Evolutionary conservation across 768 basidiomycete species (phyloP).

Genomic region (Tylopilus felleus): DNA sequence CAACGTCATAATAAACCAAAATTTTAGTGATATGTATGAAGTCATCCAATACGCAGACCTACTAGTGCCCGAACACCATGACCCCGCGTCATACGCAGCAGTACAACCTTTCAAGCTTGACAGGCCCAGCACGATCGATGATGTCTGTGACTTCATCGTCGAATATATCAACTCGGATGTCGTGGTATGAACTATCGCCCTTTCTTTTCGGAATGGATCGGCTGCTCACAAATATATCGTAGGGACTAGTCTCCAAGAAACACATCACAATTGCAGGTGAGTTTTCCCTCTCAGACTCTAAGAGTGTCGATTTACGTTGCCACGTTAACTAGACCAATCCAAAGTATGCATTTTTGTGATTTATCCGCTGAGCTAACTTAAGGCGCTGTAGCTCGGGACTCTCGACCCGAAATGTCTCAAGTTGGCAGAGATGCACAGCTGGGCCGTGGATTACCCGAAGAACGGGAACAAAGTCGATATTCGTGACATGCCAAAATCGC

Average conservation of each 20-base stretch:
- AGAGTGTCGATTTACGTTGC: not conserved
- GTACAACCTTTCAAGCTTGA: conserved; percentile 36
- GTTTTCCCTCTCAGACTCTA: conserved; percentile 15
- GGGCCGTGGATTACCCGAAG: conserved; percentile 82
- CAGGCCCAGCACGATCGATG: conserved; percentile 55
- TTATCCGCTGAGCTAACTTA: not conserved
- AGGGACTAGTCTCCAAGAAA: conserved; percentile 69
- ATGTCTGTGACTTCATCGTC: conserved; percentile 77
- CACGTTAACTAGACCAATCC: conserved; percentile 58
- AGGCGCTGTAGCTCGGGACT: conserved; percentile 50
- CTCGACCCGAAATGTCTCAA: conserved; percentile 52
- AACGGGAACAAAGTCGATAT: conserved; percentile 66
- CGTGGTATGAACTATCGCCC: conserved; percentile 45
- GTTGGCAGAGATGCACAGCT: conserved; percentile 54
- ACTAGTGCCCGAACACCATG: conserved; percentile 48
- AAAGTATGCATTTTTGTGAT: conserved; percentile 38
- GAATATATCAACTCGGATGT: conserved; percentile 84
- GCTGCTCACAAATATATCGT: conserved; percentile 9
- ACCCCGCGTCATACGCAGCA: conserved; percentile 50
- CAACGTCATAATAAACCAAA: not conserved
- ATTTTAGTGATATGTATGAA: conserved; percentile 58
- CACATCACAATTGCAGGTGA: conserved; percentile 69
- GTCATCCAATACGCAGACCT: conserved; percentile 55
- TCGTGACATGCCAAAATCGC: conserved; percentile 45
- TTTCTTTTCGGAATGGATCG: not conserved